phyloP scores from a whole-genome alignment of 805 yeast species.

The Ogataea siamensis region DNA sequence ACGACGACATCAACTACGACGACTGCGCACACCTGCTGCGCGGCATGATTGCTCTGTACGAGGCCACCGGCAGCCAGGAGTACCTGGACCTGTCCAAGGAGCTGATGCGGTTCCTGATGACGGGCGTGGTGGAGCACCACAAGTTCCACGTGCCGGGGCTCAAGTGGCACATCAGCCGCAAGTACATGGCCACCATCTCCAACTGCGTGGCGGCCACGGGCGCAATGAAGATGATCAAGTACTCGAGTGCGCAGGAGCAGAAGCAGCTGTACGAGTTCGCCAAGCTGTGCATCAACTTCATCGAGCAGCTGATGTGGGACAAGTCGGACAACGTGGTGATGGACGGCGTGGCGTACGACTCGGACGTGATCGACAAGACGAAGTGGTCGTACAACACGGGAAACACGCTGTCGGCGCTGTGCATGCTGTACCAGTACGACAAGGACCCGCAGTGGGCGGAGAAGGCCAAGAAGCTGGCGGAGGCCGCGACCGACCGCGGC shows the following conservation, averaged over 20 bases:
- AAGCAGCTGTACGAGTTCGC: constrained; percentile 53
- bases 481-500: constrained; percentile 55
- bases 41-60: constrained; percentile 63
- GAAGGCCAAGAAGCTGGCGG: constrained; percentile 49
- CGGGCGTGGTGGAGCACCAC: constrained; percentile 57
- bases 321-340: constrained; percentile 51
- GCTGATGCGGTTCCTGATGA: constrained; percentile 59
- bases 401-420: constrained; percentile 56
- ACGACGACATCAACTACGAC: constrained; percentile 65
- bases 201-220: constrained; percentile 67
- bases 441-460: constrained; percentile 48
- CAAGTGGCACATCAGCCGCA: constrained; percentile 61
- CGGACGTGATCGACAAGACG: constrained; percentile 45
- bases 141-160: constrained; percentile 56
- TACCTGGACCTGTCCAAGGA: constrained; percentile 58
- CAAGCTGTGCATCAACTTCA: constrained; percentile 56
- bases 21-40: constrained; percentile 76
- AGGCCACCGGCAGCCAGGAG: constrained; percentile 55
- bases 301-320: constrained; percentile 50
- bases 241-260: constrained; percentile 40
- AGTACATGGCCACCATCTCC: constrained; percentile 63
- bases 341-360: constrained; percentile 58
- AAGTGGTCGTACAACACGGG: constrained; percentile 73
- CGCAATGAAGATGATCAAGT: constrained; percentile 53
- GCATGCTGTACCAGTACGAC: constrained; percentile 49